phyloP scores from a whole-genome alignment of 2,329 filamentous ascomycete species.

The Fusarium sp. region DNA sequence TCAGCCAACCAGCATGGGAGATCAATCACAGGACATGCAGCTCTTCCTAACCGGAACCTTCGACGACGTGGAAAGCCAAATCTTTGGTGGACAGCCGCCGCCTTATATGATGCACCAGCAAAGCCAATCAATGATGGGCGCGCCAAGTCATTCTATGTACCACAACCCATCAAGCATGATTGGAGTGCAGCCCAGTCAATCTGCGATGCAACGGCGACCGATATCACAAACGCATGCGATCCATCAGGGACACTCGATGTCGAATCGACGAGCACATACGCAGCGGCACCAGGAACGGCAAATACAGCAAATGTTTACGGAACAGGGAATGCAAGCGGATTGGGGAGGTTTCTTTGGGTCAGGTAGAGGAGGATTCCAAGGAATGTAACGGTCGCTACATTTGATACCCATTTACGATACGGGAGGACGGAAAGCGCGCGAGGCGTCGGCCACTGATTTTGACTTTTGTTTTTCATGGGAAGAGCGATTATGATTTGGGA shows the following conservation, averaged over 20 bases:
- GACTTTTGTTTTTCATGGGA: slow-evolving; percentile 33
- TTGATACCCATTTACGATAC: slow-evolving; percentile 55
- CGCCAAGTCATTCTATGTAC: slow-evolving; percentile 57
- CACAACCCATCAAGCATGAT: slow-evolving; percentile 55
- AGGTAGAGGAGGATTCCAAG: slow-evolving; percentile 57
- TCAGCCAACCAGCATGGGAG: slow-evolving; percentile 49
- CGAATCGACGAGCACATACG: slow-evolving; percentile 40
- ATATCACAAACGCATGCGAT: slow-evolving; percentile 42
- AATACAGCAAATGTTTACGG: slow-evolving; percentile 63
- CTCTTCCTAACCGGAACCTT: slow-evolving; percentile 65
- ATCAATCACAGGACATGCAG: slow-evolving; percentile 52
- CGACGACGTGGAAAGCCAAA: slow-evolving; percentile 77
- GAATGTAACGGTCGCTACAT: slow-evolving; percentile 53
- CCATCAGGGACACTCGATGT: slow-evolving; percentile 41
- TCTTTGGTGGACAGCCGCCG: slow-evolving; percentile 76
- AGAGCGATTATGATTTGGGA: slow-evolving; percentile 41
- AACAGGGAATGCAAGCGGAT: slow-evolving; percentile 58
- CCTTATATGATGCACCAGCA: slow-evolving; percentile 71
- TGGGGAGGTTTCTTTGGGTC: slow-evolving; percentile 61
- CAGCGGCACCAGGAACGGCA: slow-evolving; percentile 53
- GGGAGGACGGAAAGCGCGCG: slow-evolving; percentile 43
- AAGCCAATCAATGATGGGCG: slow-evolving; percentile 55
- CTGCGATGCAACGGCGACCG: slow-evolving; percentile 42
- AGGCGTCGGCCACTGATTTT: slow-evolving; percentile 43
- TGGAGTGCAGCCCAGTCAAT: slow-evolving; percentile 52